Evolutionary conservation across 2,329 filamentous ascomycete species (phyloP), one percentile per base, ranked within the genome.

Genomic region (Cryphonectria nitschkei): DNA sequence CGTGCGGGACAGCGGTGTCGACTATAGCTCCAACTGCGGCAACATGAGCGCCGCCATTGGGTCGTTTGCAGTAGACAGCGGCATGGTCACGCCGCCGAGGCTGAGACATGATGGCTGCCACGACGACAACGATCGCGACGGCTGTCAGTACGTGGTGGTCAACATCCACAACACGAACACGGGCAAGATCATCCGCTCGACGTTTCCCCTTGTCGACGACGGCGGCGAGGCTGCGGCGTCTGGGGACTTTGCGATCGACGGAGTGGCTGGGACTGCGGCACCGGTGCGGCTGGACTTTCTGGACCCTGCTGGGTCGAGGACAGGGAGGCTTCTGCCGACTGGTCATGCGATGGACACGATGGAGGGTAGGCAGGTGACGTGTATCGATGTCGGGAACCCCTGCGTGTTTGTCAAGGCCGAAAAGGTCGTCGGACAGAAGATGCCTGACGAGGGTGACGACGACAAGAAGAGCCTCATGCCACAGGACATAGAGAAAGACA

Each of bases 131-230:
- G 52, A 11, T 22, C 4, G 29, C 22, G 29, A 39, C 37, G 9
- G 37, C 37, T 76, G 76, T 13, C 77, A 79, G 70, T 81, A 83
- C 1, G 86, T 81, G 0, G 85, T 93, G 16, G 37, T 39, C 37
- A 82, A 86, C 68, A 88, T 93, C 52, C 84, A 86, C 75, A 94
- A 94, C 77, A 93, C 90, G 1, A 94, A 94, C 75, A 94, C 92
- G 0, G 80, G 81, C 26, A 93, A 93, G 76, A 78, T 82, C 13
- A 78, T 84, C 37, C 76, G 79, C 68, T 75, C 81, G n/a, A 77
- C 76, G 34, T 84, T 84, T 74, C 68, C 73, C 41, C 77, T 84
- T 37, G 58, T 13, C 76, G 78, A 2, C 64, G 72, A 3, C 65
- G 71, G 41, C 65, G 71, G 41, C 62, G 82, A 87, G 70, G 82